Evolutionary conservation across 495 filamentous ascomycete genomes (phyloP).

Genomic region (Barbatosphaeria neglecta): DNA sequence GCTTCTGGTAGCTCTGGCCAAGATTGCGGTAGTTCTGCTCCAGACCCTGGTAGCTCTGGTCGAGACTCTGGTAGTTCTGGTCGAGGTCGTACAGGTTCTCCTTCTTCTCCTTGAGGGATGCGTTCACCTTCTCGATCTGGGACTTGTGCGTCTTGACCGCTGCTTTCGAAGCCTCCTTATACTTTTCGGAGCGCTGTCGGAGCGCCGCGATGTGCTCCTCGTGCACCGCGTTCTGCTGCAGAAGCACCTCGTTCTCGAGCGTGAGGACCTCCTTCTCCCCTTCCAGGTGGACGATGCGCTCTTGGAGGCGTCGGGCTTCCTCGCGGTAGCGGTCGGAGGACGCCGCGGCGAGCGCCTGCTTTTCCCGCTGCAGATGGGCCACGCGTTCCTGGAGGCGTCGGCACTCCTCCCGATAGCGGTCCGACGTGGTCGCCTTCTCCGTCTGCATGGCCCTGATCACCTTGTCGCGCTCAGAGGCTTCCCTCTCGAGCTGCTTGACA

Average conservation of each 20-base stretch:
- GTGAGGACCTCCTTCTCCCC: slow-evolving; percentile 19
- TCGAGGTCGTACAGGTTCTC: background rate
- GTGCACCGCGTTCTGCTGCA: background rate
- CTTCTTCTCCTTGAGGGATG: background rate
- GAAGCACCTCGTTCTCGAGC: slow-evolving; percentile 9
- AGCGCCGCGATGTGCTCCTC: background rate
- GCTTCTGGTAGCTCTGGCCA: background rate
- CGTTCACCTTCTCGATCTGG: background rate
- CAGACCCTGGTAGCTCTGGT: background rate
- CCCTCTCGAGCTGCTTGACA: slow-evolving; percentile 19
- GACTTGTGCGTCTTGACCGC: background rate
- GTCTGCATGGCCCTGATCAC: slow-evolving; percentile 13
- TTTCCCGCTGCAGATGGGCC: background rate
- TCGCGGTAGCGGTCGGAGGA: background rate
- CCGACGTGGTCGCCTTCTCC: background rate
- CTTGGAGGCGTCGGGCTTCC: slow-evolving; percentile 16
- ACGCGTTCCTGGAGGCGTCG: background rate
- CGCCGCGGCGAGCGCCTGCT: background rate
- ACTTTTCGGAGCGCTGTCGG: background rate
- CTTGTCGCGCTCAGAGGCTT: slow-evolving; percentile 10
- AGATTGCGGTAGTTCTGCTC: background rate
- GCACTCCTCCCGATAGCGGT: background rate
- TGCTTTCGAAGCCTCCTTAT: background rate
- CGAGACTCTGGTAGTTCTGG: background rate
- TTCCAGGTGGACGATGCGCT: slow-evolving; percentile 22